phyloP scores from a whole-genome alignment of 805 yeast genomes.

The Metschnikowia kofuensis region DNA sequence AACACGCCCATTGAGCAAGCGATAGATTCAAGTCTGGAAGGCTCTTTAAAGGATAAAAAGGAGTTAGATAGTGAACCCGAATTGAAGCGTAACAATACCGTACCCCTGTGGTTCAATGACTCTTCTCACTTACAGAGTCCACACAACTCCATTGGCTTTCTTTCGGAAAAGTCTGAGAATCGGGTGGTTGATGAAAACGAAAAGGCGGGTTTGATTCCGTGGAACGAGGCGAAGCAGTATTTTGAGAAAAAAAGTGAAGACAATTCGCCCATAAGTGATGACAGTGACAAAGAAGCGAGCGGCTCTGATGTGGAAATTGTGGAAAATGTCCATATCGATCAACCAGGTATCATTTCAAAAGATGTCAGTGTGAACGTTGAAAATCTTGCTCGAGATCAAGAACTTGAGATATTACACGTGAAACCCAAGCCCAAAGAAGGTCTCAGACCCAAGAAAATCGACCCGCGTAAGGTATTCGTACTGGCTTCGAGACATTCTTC shows the following conservation, averaged over 20 bases:
- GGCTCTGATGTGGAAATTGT: conserved; percentile 13
- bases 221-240: conserved; percentile 45
- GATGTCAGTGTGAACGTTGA: too few species aligned
- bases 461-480: conserved; percentile 1
- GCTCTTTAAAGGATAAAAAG: background rate
- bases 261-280: conserved; percentile 10
- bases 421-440: background rate
- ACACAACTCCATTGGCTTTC: conserved; percentile 8
- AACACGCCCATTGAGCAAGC: background rate
- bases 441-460: background rate
- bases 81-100: background rate
- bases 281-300: conserved; percentile 4
- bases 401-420: background rate
- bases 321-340: background rate
- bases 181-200: conserved; percentile 35
- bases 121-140: conserved; percentile 12
- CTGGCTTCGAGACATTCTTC: background rate
- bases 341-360: background rate
- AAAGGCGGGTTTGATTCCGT: conserved; percentile 49
- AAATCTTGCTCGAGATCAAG: too few species aligned
- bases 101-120: conserved; percentile 29
- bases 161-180: conserved; percentile 1
- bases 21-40: background rate
- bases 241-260: conserved; percentile 5
- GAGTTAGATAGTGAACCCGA: background rate